Evolutionary conservation across 306 rosid species (phyloP), one percentile per base, ranked within the genome.

Genomic region (Cercis canadensis): DNA sequence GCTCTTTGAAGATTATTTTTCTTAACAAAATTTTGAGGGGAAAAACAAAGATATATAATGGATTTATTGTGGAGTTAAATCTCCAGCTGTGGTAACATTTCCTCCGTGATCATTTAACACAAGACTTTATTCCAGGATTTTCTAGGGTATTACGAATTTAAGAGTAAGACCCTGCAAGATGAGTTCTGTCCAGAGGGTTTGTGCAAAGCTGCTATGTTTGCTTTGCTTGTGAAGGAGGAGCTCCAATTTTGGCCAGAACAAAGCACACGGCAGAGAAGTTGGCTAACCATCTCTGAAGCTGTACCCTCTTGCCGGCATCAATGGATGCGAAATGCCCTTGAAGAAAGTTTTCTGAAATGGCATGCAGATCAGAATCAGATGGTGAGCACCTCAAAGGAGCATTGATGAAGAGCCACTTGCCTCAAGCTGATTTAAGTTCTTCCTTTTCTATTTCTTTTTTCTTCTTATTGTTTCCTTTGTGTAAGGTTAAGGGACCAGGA

Each of bases 151-250:
- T 82, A 81, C 36, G 18, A 46, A 29, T 81, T 81, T 49, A 81
- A 81, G 66, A 81, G 80, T 37, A 81, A 81, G 50, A 82, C 77
- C 66, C 80, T 73, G 60, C 77, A 69, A 77, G 86, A 73, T 18
- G 74, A 77, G 61, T 76, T 69, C 36, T 62, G 80, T 54, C 86
- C 83, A 0, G 63, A 74, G 55, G 86, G 86, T 9, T 17, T 68
- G 50, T 78, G 86, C 78, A 82, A 57, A 75, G 83, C 86, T 34
- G 77, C 77, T 12, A 64, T 82, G 83, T 82, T 63, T 59, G 80
- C 72, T 16, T 58, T 82, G 77, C 80, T 68, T 39, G 86, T 82
- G 65, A 78, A 65, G 11, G 86, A 78, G 73, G 83, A 82, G 70
- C 83, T 82, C 2, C 45, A 57, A 55, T 57, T 18, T 49, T 82